Base-by-base conservation (phyloP, 2,329 filamentous ascomycete species). In the Acephala macrosclerotiorum region DNA sequence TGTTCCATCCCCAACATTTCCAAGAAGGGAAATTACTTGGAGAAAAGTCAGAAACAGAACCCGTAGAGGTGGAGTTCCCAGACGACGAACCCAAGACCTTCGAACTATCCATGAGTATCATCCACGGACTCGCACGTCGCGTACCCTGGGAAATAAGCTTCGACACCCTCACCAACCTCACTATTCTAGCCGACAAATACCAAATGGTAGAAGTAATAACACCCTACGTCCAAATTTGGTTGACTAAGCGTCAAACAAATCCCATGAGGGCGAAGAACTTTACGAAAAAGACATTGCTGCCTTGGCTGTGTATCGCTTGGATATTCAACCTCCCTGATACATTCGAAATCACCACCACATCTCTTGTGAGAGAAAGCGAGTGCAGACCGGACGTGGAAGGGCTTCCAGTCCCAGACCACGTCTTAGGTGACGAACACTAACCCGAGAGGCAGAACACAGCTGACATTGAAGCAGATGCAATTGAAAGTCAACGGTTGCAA, bases 61-160 rank as follows among this genome's bases (percentile, higher is more conserved):
- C 66, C n/a, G n/a, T n/a, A 20, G 71, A 76, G 58, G 66, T 78
- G 26, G 64, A 68, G 3, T 68, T 78, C 12, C 73, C 73, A 0
- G 73, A 77, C 6, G 77, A 79, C 58, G 68, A 79, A 58, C 63
- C 74, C 0, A 68, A 72, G 0, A 74, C 75, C 0, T 74, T 80
- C 64, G 56, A 63, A 0, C 66, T 78, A 1, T 25, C 79, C 8
- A 73, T 80, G 61, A 70, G 71, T 25, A 74, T 80, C 5, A 73
- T 75, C 2, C 77, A 79, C 25, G 58, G 64, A 38, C 58, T 61
- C 3, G 59, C 57, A 36, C 51, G 62, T n/a, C 64, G 70, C 18
- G 67, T 79, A 1, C 73, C 72, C 1, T 18, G 61, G 22, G 61
- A 38, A 22, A 29, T 79, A 1, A 61, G 62, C 4, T 74, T 77